Evolutionary conservation across 768 basidiomycete species (phyloP).

Genomic region (Clitopilus passeckerianus): DNA sequence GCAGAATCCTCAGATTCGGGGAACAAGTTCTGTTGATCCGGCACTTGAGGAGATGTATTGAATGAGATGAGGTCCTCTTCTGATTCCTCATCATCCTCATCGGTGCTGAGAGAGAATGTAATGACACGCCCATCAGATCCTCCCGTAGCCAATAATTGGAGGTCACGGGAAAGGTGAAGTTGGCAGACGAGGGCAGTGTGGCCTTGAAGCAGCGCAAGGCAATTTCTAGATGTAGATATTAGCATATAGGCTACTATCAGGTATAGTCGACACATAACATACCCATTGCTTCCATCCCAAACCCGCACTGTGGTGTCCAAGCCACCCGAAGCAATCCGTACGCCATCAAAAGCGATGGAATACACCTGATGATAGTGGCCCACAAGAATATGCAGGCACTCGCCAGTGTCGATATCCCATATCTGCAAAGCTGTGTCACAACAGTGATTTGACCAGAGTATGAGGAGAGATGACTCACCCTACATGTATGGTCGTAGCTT

Average conservation of each 20-base stretch:
- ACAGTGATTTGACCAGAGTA: background rate
- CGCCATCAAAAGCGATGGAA: constrained; percentile 85
- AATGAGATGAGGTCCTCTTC: too few species aligned
- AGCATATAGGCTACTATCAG: background rate
- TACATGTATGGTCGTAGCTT: constrained; percentile 86
- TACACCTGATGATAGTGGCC: constrained; percentile 92
- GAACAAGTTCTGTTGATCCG: background rate
- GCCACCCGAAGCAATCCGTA: constrained; percentile 78
- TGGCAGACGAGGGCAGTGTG: constrained; percentile 93
- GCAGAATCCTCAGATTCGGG: background rate
- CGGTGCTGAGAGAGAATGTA: constrained; percentile 30
- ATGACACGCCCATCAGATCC: constrained; percentile 80
- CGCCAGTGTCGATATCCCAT: constrained; percentile 88
- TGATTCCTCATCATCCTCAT: background rate
- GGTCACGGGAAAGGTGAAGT: constrained; percentile 65
- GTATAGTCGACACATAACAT: constrained; percentile 15
- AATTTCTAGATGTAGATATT: constrained; percentile 43
- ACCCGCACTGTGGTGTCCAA: constrained; percentile 90
- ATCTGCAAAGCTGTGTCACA: constrained; percentile 30
- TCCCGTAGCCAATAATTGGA: constrained; percentile 64
- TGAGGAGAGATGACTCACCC: constrained; percentile 41
- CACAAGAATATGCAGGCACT: constrained; percentile 73
- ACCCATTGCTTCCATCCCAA: constrained; percentile 89
- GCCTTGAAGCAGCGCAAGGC: constrained; percentile 80
- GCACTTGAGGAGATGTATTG: too few species aligned